These are phyloP conservation scores for Lithospermum erythrorhizon DNA, from an alignment of 257 asterid species.

Conservation along the genomic window DNA sequence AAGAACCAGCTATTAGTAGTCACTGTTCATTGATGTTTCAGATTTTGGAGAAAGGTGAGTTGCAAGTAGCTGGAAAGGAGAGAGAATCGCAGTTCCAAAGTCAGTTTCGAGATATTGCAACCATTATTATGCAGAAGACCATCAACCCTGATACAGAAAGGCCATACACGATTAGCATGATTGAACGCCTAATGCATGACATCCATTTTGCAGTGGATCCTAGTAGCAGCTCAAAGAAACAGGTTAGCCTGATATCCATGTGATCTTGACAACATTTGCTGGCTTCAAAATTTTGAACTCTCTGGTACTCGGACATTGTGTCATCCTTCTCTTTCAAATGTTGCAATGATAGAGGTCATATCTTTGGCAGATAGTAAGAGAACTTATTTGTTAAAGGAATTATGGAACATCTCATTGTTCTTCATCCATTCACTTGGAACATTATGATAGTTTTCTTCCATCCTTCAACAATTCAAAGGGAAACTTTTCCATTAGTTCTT, in stretches of 20 bases:
- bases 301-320: background rate
- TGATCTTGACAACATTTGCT: background rate
- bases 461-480: no score
- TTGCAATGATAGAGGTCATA: background rate
- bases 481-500: no score
- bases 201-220: slow-evolving; percentile 91
- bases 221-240: slow-evolving; percentile 87
- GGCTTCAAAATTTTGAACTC: background rate
- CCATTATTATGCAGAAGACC: slow-evolving; percentile 91
- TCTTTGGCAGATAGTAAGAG: no score
- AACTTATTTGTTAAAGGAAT: no score
- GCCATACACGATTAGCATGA: slow-evolving; percentile 94
- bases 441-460: no score
- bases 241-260: slow-evolving; percentile 30
- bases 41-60: slow-evolving; percentile 97
- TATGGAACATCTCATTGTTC: background rate
- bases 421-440: background rate
- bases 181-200: slow-evolving; percentile 92
- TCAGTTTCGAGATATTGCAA: slow-evolving; percentile 90
- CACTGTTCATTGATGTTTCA: slow-evolving; percentile 16
- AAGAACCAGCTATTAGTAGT: background rate
- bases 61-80: slow-evolving; percentile 97
- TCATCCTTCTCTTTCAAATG: background rate
- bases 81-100: slow-evolving; percentile 84
- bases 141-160: slow-evolving; percentile 80